These are phyloP conservation scores for Butyriboletus loyo DNA, from an alignment of 768 basidiomycete species.

Conservation along the genomic window DNA sequence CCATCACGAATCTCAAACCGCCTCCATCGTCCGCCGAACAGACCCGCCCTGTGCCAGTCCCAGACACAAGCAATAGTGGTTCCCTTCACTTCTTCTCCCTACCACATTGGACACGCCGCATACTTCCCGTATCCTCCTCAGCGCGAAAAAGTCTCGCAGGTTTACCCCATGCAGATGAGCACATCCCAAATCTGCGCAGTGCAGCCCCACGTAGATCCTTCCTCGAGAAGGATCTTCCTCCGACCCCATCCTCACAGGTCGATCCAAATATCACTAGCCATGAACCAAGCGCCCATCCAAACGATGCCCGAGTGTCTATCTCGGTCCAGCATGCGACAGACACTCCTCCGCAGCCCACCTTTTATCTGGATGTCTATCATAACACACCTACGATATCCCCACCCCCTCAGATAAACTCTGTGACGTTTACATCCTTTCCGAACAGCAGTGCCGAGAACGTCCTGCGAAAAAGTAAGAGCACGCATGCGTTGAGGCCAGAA, in stretches of 20 bases:
- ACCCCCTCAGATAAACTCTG: constrained; percentile 45
- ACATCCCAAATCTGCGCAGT: constrained; percentile 21
- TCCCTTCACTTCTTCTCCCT: constrained; percentile 58
- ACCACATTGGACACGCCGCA: constrained; percentile 61
- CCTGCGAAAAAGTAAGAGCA: constrained; percentile 54
- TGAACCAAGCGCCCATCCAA: background rate
- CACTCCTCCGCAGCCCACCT: constrained; percentile 49
- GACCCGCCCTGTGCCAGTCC: constrained; percentile 42
- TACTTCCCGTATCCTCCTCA: constrained; percentile 30
- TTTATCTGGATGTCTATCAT: constrained; percentile 59
- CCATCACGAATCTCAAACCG: constrained; percentile 28
- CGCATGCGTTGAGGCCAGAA: constrained; percentile 29
- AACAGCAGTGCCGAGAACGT: constrained; percentile 11
- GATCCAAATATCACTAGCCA: background rate
- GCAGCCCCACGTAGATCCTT: constrained; percentile 6
- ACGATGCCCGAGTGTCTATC: constrained; percentile 13
- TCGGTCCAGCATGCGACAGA: constrained; percentile 17
- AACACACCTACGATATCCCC: constrained; percentile 44
- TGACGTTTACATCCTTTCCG: constrained; percentile 39
- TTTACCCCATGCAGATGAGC: constrained; percentile 19
- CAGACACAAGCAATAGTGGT: constrained; percentile 31
- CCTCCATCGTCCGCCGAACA: constrained; percentile 47
- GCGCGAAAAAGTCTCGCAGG: constrained; percentile 31
- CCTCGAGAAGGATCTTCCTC: constrained; percentile 50
- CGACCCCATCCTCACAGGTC: constrained; percentile 33